Conservation (phyloP, 2,329 filamentous ascomycete species). For the Aspergillus versicolor region DNA sequence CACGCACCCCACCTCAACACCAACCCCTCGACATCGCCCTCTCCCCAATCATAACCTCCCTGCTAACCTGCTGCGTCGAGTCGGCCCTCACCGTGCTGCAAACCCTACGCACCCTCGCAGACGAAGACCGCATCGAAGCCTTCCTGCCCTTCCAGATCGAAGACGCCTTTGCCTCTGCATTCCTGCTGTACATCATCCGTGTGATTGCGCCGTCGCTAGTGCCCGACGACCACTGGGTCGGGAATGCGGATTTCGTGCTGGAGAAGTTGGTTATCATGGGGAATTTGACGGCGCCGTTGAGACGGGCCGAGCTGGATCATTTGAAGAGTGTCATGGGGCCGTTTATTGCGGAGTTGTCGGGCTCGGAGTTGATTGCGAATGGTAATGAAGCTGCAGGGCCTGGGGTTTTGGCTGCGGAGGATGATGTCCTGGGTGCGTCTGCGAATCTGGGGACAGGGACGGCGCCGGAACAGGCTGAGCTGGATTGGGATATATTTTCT, state of each 20-base stretch:
- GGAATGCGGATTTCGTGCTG: slow-evolving; percentile 37
- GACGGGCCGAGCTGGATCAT: slow-evolving; percentile 34
- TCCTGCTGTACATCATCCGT: slow-evolving; percentile 39
- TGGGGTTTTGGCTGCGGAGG: neutral
- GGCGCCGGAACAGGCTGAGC: slow-evolving; percentile 26
- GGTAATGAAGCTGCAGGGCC: neutral
- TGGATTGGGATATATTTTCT: slow-evolving; percentile 26
- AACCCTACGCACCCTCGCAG: neutral
- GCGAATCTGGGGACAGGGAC: too few relatives aligned
- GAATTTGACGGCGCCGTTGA: slow-evolving; percentile 38
- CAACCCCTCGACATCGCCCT: slow-evolving; percentile 21
- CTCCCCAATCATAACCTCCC: slow-evolving; percentile 24
- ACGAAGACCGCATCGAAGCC: slow-evolving; percentile 23
- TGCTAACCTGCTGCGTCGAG: slow-evolving; percentile 18
- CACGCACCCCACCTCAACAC: neutral
- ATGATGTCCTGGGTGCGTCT: too few relatives aligned
- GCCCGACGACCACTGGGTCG: slow-evolving; percentile 36
- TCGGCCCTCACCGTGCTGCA: neutral
- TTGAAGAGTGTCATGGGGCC: neutral
- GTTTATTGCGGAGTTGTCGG: neutral
- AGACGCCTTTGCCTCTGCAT: slow-evolving; percentile 44
- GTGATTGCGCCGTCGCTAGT: slow-evolving; percentile 36
- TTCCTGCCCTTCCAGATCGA: slow-evolving; percentile 45
- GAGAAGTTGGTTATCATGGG: slow-evolving; percentile 41
- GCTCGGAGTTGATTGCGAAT: too few relatives aligned